A percentile compares a stretch with the other conserved stretches of the same genome.
Evolutionary conservation across 805 yeast genomes (phyloP).

Genomic region (Starmerella gropengiesseri): DNA sequence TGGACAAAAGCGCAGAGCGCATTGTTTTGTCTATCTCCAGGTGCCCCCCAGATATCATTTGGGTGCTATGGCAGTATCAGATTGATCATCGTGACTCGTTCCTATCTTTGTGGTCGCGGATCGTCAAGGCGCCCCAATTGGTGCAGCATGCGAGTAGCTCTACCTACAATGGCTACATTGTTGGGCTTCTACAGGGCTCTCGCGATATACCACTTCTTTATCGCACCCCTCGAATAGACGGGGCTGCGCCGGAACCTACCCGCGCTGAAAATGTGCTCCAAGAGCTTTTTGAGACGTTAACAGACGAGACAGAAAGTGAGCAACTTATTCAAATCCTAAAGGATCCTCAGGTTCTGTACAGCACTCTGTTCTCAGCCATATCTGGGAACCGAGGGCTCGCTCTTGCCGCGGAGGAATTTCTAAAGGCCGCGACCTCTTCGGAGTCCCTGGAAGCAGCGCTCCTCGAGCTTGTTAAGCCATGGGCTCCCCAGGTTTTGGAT

Average conservation of each 20-base stretch:
- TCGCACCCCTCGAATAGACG: conserved; percentile 1
- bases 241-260: neutral
- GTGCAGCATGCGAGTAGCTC: neutral
- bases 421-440: conserved; percentile 2
- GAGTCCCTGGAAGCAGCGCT: conserved; percentile 7
- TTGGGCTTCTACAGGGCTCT: conserved; percentile 11
- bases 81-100: neutral
- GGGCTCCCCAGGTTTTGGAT: conserved; percentile 2
- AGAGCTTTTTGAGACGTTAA: conserved; percentile 8
- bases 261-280: conserved; percentile 2
- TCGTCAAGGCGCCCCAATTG: neutral
- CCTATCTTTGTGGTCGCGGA: neutral
- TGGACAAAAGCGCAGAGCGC: neutral
- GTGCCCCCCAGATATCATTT: conserved; percentile 4
- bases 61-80: conserved; percentile 10
- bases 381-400: conserved; percentile 13
- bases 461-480: neutral
- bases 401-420: conserved; percentile 14
- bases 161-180: neutral
- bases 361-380: conserved; percentile 3
- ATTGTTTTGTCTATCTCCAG: neutral
- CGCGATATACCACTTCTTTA: conserved; percentile 1
- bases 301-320: conserved; percentile 5
- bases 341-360: conserved; percentile 4
- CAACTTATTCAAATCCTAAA: neutral